phyloP scores from a whole-genome alignment of 176 grass and related monocot genomes.

The Saccharum spontaneum region DNA sequence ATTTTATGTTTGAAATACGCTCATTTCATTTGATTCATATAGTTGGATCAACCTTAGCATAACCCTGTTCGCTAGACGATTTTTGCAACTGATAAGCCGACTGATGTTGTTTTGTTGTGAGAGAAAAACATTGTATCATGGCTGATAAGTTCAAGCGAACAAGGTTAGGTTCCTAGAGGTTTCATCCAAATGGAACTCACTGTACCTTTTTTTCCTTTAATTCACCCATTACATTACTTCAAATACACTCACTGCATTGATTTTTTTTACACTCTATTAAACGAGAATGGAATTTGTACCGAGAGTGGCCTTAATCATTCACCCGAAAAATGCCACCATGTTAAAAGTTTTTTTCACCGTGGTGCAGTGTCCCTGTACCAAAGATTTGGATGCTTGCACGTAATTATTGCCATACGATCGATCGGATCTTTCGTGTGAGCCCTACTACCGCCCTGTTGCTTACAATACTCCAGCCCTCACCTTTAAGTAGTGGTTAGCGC shows the following conservation, averaged over 20 bases:
- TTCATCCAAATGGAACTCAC: no score
- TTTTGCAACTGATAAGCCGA: no score
- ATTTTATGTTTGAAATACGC: background rate
- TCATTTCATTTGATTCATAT: background rate
- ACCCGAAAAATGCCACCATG: background rate
- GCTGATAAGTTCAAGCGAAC: no score
- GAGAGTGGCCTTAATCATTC: background rate
- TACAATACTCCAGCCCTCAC: background rate
- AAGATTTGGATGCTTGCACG: conserved; percentile 24
- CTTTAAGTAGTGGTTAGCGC: conserved; percentile 18
- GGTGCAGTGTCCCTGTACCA: background rate
- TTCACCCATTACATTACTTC: background rate
- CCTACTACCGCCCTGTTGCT: background rate
- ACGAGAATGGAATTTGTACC: background rate
- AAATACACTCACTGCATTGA: background rate
- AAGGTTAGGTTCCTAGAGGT: no score
- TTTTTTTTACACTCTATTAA: background rate
- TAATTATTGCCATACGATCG: conserved; percentile 29
- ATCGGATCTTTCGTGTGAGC: conserved; percentile 25
- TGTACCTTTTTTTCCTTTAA: background rate
- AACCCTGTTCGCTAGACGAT: no score
- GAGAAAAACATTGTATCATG: no score
- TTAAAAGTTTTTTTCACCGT: background rate
- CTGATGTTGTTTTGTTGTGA: no score
- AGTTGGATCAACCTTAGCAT: no score